Evolutionary conservation across 2,329 filamentous ascomycete genomes (phyloP), one percentile per base, ranked within the genome.

Genomic region (Colletotrichum sp.): DNA sequence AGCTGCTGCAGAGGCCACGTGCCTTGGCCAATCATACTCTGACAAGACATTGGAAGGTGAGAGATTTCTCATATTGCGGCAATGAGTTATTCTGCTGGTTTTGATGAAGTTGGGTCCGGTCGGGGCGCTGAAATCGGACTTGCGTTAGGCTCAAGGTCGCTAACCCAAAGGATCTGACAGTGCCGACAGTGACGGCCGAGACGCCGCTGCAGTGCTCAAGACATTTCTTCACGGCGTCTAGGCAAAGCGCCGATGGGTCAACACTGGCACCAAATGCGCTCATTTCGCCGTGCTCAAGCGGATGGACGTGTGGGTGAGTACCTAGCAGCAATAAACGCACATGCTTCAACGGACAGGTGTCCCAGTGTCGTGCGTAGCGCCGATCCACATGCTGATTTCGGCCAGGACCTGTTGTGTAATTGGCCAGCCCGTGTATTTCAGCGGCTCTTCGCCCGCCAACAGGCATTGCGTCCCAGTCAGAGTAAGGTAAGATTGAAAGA

Each of bases 1-100:
- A 67, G 69, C 39, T 52, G 43, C n/a, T 52, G 43, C 43, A 52
- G 43, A 52, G 43, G n/a, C 72, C 73, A 75, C 73, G 64, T 75
- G 69, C n/a, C 32, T 43, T 32, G 12, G 39, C n/a, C 18, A 66
- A 28, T 72, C 30, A 28, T 56, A 55, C 30, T 61, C 39, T 43
- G 69, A 66, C 62, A 72, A 74, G 60, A 62, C 52, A 48, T 3
- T 7, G 16, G 4, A 12, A 36, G 58, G 10, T 25, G 25, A 64
- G n/a, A 64, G 15, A 30, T 39, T 64, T 64, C 10, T 43, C 55
- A 13, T 7, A 25, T 28, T 9, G 22, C 22, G 55, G 25, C 7
- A 25, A 58, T 58, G 55, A 10, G 4, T 27, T 7, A 22, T 30
- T 18, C n/a, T 27, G 10, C 43, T 4, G 43, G 6, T 22, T 22